Evolutionary conservation across 495 filamentous ascomycete species (phyloP).

Genomic region (Aspergillus conjunctus): DNA sequence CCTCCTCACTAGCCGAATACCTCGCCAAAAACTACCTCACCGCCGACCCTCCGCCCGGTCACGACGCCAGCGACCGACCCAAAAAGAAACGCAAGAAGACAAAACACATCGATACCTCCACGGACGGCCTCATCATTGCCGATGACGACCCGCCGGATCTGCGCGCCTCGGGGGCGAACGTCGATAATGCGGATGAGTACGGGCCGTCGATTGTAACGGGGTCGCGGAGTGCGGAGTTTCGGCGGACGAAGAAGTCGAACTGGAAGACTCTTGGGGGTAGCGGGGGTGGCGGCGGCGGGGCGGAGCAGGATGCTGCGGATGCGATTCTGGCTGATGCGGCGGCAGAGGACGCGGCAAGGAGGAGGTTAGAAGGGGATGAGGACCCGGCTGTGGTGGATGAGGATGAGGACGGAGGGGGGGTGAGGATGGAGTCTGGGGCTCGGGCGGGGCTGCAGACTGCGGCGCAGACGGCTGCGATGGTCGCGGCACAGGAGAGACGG

Average conservation of each 20-base stretch:
- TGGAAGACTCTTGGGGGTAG: constrained; percentile 72
- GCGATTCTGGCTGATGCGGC: constrained; percentile 78
- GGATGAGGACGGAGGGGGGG: constrained; percentile 27
- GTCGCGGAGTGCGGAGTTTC: constrained; percentile 65
- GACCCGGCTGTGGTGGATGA: constrained; percentile 45
- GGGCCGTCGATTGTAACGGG: constrained; percentile 51
- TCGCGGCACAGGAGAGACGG: constrained; percentile 69
- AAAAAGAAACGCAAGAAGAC: constrained; percentile 84
- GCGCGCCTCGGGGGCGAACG: constrained; percentile 43
- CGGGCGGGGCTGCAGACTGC: constrained; percentile 85
- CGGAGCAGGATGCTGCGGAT: constrained; percentile 70
- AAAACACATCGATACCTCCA: constrained; percentile 59
- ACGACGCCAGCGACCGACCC: constrained; percentile 59
- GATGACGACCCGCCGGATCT: constrained; percentile 87
- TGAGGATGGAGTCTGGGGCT: constrained; percentile 78
- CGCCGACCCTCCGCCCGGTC: constrained; percentile 56
- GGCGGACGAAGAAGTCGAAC: constrained; percentile 70
- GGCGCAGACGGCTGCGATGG: constrained; percentile 70
- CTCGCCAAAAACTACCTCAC: constrained; percentile 94
- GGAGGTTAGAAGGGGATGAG: constrained; percentile 46
- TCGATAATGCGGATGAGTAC: constrained; percentile 50
- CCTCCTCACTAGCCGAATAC: constrained; percentile 70
- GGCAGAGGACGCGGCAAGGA: constrained; percentile 55
- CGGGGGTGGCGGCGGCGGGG: constrained; percentile 19
- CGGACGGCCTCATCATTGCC: constrained; percentile 76